Evolutionary conservation across 108 stramenopile genomes (phyloP).

Genomic region (Skeletonema menzelii): DNA sequence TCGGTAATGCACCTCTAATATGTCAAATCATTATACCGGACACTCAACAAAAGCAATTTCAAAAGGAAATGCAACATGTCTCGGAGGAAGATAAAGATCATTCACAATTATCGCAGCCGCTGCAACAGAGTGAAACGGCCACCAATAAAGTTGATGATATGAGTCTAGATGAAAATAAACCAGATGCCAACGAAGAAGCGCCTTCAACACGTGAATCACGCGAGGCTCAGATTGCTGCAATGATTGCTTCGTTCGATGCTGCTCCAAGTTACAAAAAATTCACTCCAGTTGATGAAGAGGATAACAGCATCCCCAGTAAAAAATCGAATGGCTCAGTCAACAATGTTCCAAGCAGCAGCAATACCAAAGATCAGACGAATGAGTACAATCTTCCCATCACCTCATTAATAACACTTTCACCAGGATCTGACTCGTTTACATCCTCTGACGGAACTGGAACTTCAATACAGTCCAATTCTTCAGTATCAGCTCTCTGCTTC

Average conservation of each 20-base stretch:
- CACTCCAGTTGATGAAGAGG: constrained; percentile 26
- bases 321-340: background rate
- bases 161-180: background rate
- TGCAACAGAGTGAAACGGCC: background rate
- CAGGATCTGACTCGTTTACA: constrained; percentile 41
- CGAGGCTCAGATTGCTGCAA: constrained; percentile 84
- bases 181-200: constrained; percentile 15
- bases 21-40: constrained; percentile 16
- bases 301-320: background rate
- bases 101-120: background rate
- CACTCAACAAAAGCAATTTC: background rate
- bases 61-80: background rate
- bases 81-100: background rate
- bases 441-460: constrained; percentile 46
- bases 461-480: constrained; percentile 34
- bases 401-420: constrained; percentile 40
- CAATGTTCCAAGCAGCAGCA: constrained; percentile 8
- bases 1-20: constrained; percentile 40
- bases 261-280: constrained; percentile 59
- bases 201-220: constrained; percentile 67
- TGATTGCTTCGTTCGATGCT: constrained; percentile 78
- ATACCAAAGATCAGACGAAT: constrained; percentile 10
- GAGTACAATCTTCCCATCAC: constrained; percentile 44
- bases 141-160: background rate
- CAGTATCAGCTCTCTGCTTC: constrained; percentile 54